Base-by-base conservation (phyloP, 2,329 filamentous ascomycete genomes). In the Xylariales sp. region DNA sequence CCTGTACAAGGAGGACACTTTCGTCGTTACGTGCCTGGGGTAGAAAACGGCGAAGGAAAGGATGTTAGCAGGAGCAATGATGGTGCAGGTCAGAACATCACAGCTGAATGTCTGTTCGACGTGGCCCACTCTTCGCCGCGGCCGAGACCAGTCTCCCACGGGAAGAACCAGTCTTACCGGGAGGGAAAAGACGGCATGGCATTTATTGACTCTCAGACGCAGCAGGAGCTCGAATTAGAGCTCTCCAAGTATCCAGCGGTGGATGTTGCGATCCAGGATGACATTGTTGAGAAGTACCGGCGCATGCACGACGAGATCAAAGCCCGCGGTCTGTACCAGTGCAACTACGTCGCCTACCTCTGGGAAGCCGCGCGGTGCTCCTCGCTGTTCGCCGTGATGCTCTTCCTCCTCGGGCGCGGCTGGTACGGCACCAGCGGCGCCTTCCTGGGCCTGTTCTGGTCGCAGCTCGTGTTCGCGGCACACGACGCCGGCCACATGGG, bases 401-500 rank as follows among this genome's bases (percentile, higher is more conserved):
- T 89, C 25, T 56, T 74, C 4, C 80, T 76, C 51, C 64, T 91
- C 14, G 72, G 62, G 13, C 66, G 66, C 53, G 73, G 72, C 23
- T 88, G 83, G 77, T 90, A 86, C 53, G 69, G 65, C 33, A 66
- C 76, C 3, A 86, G 86, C 40, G 89, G 79, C 2, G 59, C 86
- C 33, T 88, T 83, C 50, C 70, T 97, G 4, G 93, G 91, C 14
- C 72, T 78, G 45, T 76, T 95, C 55, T 97, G 93, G 91, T 93
- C 97, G 56, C 93, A 97, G 58, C 74, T 97, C 19, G 85, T 91
- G 36, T 98, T 98, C 57, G 83, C 84, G 2, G 93, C 87, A 43
- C 93, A 97, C 61, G 93, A 98, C 69, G 88, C 91, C 35, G 90
- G 88, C 5, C 93, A 98, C 61, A 95, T 95, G 85, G 91, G 88